These are phyloP conservation scores for Hymenoscyphus fraxineus DNA, from an alignment of 2,329 filamentous ascomycete species.

Conservation along the genomic window DNA sequence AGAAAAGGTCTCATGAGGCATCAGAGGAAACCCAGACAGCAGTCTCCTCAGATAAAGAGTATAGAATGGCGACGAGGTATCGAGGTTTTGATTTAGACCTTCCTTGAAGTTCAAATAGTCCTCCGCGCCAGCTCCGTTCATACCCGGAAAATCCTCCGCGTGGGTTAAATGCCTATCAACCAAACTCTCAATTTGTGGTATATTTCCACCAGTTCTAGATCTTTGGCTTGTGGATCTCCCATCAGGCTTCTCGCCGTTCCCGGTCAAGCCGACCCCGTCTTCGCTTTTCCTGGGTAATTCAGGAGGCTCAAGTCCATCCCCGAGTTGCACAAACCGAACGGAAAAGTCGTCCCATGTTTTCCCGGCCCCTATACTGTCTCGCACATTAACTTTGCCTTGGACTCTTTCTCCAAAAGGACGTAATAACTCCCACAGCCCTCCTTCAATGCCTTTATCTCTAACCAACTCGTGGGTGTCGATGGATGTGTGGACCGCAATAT, in stretches of 20 bases:
- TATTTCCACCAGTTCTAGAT: conserved; percentile 43
- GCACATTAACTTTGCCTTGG: conserved; percentile 80
- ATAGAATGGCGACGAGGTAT: conserved; percentile 71
- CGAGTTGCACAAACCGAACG: conserved; percentile 76
- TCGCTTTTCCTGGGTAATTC: conserved; percentile 38
- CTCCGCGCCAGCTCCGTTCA: conserved; percentile 21
- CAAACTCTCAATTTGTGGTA: conserved; percentile 72
- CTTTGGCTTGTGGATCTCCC: conserved; percentile 20
- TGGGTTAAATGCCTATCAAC: conserved; percentile 76
- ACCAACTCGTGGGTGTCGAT: conserved; percentile 78
- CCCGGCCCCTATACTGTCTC: conserved; percentile 85
- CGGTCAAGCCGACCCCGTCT: conserved; percentile 24
- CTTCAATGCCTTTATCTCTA: conserved; percentile 76
- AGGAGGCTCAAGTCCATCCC: conserved; percentile 52
- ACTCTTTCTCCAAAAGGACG: conserved; percentile 88
- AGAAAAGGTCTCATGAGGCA: conserved; percentile 86
- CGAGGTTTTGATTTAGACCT: conserved; percentile 27
- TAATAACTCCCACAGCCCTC: conserved; percentile 79
- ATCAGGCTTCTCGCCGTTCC: conserved; percentile 24
- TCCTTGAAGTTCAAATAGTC: conserved; percentile 39
- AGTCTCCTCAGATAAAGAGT: conserved; percentile 78
- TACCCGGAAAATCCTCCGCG: conserved; percentile 52
- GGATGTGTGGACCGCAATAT: conserved; percentile 84
- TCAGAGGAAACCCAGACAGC: conserved; percentile 72
- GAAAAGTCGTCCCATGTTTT: conserved; percentile 85